These are phyloP conservation scores for Calonectria leucothoes DNA, from an alignment of 2,329 filamentous ascomycete species.

Conservation along the genomic window DNA sequence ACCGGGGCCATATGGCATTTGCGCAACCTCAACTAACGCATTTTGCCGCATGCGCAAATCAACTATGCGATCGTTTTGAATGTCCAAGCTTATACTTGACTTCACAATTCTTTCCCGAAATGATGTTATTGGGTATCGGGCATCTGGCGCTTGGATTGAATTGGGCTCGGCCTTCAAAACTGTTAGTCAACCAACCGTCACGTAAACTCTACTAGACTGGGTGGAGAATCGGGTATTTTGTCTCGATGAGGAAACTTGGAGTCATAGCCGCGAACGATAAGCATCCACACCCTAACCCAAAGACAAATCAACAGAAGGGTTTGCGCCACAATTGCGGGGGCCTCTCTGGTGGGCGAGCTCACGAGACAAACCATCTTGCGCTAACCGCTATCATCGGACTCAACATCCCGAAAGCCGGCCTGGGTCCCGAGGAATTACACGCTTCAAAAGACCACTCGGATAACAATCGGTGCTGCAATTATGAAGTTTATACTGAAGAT, in stretches of 20 bases:
- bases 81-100: background rate
- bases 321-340: background rate
- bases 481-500: too few relatives aligned
- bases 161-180: background rate
- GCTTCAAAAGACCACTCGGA: background rate
- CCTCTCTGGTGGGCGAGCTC: background rate
- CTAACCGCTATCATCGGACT: background rate
- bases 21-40: background rate
- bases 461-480: background rate
- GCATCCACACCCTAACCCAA: background rate
- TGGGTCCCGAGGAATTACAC: background rate
- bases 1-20: too few relatives aligned
- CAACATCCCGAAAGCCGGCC: background rate
- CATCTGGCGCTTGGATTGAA: background rate
- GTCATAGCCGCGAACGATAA: background rate
- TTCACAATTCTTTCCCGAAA: background rate
- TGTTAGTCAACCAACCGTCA: background rate
- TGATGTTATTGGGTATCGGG: background rate
- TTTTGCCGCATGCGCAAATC: background rate
- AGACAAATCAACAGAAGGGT: background rate
- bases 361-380: background rate
- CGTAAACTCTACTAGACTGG: background rate
- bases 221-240: conserved; percentile 1
- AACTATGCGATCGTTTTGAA: too few relatives aligned
- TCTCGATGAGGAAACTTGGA: background rate